Evolutionary conservation across 2,329 filamentous ascomycete genomes (phyloP).

Genomic region (Metarhizium guizhouense): DNA sequence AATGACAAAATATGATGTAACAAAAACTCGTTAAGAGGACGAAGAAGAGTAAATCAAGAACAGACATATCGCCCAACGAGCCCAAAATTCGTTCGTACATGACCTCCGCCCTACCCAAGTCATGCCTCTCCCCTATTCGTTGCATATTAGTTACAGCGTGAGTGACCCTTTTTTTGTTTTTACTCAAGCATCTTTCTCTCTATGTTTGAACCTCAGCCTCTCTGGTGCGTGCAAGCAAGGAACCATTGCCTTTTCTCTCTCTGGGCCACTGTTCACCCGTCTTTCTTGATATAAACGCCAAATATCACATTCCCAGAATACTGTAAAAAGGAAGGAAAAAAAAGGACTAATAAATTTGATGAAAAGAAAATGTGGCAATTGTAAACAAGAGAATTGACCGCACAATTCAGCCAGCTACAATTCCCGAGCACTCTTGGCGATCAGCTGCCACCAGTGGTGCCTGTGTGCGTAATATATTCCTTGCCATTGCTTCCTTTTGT

Average conservation of each 20-base stretch:
- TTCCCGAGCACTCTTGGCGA: background rate
- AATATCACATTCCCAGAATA: background rate
- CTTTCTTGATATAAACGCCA: slow-evolving; percentile 1
- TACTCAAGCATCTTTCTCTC: slow-evolving; percentile 21
- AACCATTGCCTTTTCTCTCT: slow-evolving; percentile 8
- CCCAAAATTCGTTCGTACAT: slow-evolving; percentile 25
- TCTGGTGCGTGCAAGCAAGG: slow-evolving; percentile 20
- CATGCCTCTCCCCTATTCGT: slow-evolving; percentile 20
- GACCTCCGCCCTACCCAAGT: slow-evolving; percentile 23
- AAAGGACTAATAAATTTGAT: background rate
- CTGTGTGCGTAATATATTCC: background rate
- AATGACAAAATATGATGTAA: slow-evolving; percentile 7
- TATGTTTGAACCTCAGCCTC: slow-evolving; percentile 22
- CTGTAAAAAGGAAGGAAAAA: slow-evolving; percentile 6
- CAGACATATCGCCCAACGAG: slow-evolving; percentile 13
- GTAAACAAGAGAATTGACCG: background rate
- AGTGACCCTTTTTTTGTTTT: slow-evolving; percentile 15
- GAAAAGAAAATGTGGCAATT: background rate
- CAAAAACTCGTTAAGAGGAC: slow-evolving; percentile 8
- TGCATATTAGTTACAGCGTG: slow-evolving; percentile 28
- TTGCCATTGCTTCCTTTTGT: background rate
- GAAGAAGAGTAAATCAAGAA: slow-evolving; percentile 8
- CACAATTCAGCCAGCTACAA: background rate
- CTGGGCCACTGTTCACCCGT: slow-evolving; percentile 10
- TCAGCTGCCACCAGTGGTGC: background rate